These are phyloP conservation scores for Pichia sp. DNA, from an alignment of 1,139 yeast species.

Conservation along the genomic window DNA sequence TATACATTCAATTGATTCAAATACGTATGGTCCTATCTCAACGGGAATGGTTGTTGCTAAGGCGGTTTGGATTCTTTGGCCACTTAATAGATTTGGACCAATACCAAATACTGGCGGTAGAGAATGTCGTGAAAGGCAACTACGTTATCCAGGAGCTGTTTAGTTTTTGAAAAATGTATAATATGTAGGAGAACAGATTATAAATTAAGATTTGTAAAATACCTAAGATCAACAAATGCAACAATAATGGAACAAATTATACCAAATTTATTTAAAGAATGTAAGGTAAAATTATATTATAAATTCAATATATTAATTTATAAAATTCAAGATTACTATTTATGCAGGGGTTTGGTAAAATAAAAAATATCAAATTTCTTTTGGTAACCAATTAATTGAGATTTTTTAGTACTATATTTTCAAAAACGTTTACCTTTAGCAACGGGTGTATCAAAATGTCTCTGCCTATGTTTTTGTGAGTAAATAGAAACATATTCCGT, in stretches of 20 bases:
- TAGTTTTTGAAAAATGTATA: neutral
- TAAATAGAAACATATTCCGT: constrained; percentile 12
- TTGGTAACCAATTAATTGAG: too few species aligned
- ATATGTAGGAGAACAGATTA: too few species aligned
- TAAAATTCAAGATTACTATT: too few species aligned
- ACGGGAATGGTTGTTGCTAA: constrained; percentile 72
- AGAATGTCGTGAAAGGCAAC: constrained; percentile 26
- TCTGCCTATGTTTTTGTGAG: constrained; percentile 15
- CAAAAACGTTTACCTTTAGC: constrained; percentile 14
- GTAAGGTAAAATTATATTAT: too few species aligned
- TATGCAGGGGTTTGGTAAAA: too few species aligned
- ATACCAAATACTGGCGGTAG: constrained; percentile 36
- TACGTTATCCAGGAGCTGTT: constrained; percentile 43
- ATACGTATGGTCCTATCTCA: constrained; percentile 80
- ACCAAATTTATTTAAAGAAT: too few species aligned
- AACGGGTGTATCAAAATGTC: constrained; percentile 27
- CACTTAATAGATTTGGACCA: constrained; percentile 38
- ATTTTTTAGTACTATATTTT: too few species aligned
- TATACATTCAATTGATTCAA: constrained; percentile 73
- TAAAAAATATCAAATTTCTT: too few species aligned
- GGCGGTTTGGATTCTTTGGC: constrained; percentile 63
- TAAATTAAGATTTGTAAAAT: too few species aligned
- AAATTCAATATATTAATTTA: too few species aligned
- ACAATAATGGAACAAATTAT: too few species aligned
- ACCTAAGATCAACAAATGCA: too few species aligned